Conservation (phyloP, 306 rosid genomes). For the Begonia peltatifolia region DNA sequence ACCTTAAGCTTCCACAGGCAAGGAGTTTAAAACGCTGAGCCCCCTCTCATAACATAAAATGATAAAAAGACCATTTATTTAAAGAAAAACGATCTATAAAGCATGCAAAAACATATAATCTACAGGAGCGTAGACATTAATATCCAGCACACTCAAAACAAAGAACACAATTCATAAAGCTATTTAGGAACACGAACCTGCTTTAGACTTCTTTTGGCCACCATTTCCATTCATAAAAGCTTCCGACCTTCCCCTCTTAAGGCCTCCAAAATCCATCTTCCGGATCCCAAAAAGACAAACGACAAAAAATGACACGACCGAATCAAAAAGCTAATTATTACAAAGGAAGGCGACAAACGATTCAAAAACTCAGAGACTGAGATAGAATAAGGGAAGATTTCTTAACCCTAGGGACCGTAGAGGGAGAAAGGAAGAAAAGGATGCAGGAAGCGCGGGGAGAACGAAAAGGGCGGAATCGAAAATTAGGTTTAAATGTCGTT, state of each 20-base stretch:
- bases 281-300: neutral
- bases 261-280: conserved; percentile 41
- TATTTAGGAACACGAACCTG: conserved; percentile 28
- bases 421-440: neutral
- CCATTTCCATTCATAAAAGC: conserved; percentile 63
- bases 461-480: conserved; percentile 21
- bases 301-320: neutral
- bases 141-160: neutral
- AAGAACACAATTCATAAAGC: neutral
- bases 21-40: too few relatives aligned
- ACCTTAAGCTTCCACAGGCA: too few relatives aligned
- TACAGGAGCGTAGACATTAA: neutral
- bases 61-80: neutral
- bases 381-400: neutral
- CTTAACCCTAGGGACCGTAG: neutral
- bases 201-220: conserved; percentile 43
- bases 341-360: neutral
- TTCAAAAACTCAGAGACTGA: neutral
- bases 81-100: neutral
- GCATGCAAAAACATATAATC: neutral
- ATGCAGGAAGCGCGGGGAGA: neutral
- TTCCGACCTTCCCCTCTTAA: conserved; percentile 55
- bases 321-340: neutral
- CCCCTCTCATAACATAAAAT: neutral
- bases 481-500: conserved; percentile 14